These are phyloP conservation scores for Taxillus chinensis DNA, from an alignment of 164 flowering plant species.

Conservation along the genomic window DNA sequence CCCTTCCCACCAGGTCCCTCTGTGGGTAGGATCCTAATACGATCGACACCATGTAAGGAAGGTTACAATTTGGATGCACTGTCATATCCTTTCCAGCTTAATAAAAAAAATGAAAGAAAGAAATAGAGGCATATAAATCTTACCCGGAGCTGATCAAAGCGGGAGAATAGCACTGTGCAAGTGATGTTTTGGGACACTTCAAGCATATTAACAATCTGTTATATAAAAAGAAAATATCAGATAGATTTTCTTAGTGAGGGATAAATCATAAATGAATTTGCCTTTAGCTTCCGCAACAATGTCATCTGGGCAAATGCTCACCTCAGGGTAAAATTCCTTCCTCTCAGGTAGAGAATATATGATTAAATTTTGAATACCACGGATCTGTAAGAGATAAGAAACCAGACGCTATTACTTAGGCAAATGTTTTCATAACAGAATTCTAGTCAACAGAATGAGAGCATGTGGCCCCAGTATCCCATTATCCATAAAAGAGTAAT, in stretches of 20 bases:
- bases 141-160: slow-evolving; percentile 65
- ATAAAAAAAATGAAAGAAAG: background rate
- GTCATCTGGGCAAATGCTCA: slow-evolving; percentile 9
- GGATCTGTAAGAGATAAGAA: slow-evolving; percentile 34
- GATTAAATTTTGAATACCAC: slow-evolving; percentile 78
- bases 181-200: slow-evolving; percentile 52
- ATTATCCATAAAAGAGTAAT: no score
- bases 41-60: background rate
- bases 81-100: background rate
- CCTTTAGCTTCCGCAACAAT: no score
- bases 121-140: background rate
- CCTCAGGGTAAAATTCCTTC: slow-evolving; percentile 95
- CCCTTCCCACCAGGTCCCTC: background rate
- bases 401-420: no score
- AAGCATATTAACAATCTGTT: slow-evolving; percentile 83
- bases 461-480: no score
- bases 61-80: background rate
- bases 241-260: no score
- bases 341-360: slow-evolving; percentile 91
- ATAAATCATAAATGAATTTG: no score
- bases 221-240: background rate
- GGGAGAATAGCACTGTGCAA: slow-evolving; percentile 75
- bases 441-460: no score
- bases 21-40: no score
- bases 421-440: no score